A percentile compares a stretch with the other conserved stretches of the same genome.
phyloP scores from a whole-genome alignment of 352 stramenopile genomes.

The Phytophthora hibernalis region DNA sequence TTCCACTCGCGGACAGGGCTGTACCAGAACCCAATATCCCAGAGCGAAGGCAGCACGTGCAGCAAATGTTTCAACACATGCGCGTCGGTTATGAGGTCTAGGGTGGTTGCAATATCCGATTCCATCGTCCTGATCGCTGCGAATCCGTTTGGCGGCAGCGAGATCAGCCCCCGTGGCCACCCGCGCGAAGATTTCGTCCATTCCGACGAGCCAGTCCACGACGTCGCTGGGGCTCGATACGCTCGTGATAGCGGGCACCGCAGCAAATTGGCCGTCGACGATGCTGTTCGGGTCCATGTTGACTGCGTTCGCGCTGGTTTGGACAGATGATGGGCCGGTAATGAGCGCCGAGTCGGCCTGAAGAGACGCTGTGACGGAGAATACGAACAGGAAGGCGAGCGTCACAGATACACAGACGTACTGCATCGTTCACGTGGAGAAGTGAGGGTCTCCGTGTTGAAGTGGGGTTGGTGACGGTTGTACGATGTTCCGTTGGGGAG shows the following conservation, averaged over 20 bases:
- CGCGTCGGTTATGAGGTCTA: constrained; percentile 33
- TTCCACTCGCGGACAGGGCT: constrained; percentile 45
- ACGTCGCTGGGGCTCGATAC: constrained; percentile 22
- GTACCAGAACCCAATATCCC: constrained; percentile 66
- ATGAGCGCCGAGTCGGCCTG: constrained; percentile 15
- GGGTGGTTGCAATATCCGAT: constrained; percentile 28
- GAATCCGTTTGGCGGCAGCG: constrained; percentile 43
- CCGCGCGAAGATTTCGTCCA: constrained; percentile 54
- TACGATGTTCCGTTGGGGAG: background rate
- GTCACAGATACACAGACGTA: constrained; percentile 6
- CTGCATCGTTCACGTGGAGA: constrained; percentile 22
- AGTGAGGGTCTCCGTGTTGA: background rate
- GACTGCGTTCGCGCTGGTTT: background rate
- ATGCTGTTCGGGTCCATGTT: constrained; percentile 34
- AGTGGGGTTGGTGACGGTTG: background rate
- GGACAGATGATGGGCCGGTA: constrained; percentile 2
- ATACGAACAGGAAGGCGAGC: constrained; percentile 12
- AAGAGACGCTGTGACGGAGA: background rate
- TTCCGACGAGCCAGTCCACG: constrained; percentile 41
- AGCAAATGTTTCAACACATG: constrained; percentile 41
- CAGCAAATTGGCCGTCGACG: constrained; percentile 44
- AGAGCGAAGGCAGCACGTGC: constrained; percentile 53
- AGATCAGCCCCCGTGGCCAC: constrained; percentile 49
- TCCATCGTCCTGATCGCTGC: constrained; percentile 47
- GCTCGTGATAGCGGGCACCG: constrained; percentile 39